These are phyloP conservation scores for Stramenopiles sp. DNA, from an alignment of 352 stramenopile species.

Conservation along the genomic window DNA sequence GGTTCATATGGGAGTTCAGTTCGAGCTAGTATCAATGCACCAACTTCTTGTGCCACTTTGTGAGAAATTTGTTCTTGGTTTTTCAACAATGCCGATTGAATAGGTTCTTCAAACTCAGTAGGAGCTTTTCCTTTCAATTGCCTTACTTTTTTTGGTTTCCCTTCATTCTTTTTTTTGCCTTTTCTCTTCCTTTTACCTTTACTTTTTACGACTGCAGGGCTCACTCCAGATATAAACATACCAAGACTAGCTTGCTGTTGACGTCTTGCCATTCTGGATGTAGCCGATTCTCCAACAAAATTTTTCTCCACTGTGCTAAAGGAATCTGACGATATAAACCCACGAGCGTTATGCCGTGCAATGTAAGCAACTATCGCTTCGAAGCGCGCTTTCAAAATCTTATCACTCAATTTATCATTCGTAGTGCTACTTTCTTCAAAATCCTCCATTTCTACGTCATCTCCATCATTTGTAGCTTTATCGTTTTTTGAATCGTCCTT, in stretches of 20 bases:
- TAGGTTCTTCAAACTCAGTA: neutral
- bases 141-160: neutral
- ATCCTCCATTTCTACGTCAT: neutral
- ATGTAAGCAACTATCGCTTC: neutral
- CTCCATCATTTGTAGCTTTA: neutral
- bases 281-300: neutral
- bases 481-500: no score
- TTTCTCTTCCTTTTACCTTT: no score
- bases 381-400: neutral
- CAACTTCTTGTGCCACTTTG: neutral
- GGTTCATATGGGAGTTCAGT: neutral
- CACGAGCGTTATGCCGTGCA: neutral
- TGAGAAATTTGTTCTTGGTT: neutral
- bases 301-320: neutral
- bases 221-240: neutral
- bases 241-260: neutral
- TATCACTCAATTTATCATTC: neutral
- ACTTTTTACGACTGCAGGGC: no score
- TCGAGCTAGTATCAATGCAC: neutral
- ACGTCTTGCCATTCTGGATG: neutral
- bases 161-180: neutral
- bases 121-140: neutral
- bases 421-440: neutral
- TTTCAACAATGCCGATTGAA: neutral
- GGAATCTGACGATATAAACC: neutral